Base-by-base conservation (phyloP, 495 filamentous ascomycete species). In the Xylaria telfairii region DNA sequence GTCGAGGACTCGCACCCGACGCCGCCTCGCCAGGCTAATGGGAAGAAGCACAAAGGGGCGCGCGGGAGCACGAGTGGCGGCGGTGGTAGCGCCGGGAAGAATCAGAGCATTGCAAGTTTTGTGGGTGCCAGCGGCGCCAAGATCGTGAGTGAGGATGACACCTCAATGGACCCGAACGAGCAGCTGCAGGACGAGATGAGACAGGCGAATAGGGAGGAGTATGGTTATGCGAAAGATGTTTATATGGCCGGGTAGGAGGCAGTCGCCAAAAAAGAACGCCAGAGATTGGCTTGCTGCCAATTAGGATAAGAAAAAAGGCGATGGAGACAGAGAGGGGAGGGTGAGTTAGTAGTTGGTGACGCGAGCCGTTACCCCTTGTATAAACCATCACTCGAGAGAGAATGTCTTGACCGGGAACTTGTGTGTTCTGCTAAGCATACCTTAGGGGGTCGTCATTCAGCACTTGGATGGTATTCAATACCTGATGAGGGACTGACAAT, bases 211-310 rank as follows among this genome's bases (percentile, higher is more conserved):
- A 64, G 71, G 19, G 83, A 90, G 53, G 39, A 46, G 1, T 41
- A 32, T 2, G 62, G 73, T 1, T 30, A 39, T 41, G 63, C n/a
- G n/a, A n/a, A 69, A 26, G 91, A 92, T 75, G 87, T 91, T 19
- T 82, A 89, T 49, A 90, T 90, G 88, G 80, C 83, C 30, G 88
- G 80, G 47, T 86, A 83, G 70, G 32, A 46, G 66, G 1, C 21
- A 32, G 56, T 32, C 19, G 4, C 8, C 9, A 21, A 21, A 10
- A n/a, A 59, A n/a, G 28, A 19, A 4, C 1, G 12, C 8, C n/a
- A 5, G 5, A 39, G 56, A 37, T 3, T 5, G 32, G 30, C 28
- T 21, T 5, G 9, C 34, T 21, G 57, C 24, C 5, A 0, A 7
- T 7, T 8, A 42, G 4, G 46, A n/a, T 51, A 26, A 28, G 10